Evolutionary conservation across 176 grass and related monocot species (phyloP).

Genomic region (Hsuehochloa calcarea): DNA sequence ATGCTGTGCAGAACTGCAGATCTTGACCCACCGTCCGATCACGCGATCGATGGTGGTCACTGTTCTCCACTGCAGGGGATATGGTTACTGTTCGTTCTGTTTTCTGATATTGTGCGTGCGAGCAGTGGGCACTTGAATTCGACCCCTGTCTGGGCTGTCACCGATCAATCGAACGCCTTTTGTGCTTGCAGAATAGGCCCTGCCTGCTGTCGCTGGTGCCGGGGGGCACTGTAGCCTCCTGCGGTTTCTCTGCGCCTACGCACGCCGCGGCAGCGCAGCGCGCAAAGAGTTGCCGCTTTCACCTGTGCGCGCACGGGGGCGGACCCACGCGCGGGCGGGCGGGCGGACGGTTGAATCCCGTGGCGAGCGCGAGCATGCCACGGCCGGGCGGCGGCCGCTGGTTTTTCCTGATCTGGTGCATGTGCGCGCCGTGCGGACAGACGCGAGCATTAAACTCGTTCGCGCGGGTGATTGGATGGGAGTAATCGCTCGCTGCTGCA

Average conservation of each 20-base stretch:
- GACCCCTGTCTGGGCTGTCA: not conserved
- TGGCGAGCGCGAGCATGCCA: not conserved
- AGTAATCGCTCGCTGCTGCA: not conserved
- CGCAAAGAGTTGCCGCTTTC: not conserved
- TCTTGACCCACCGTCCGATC: not conserved
- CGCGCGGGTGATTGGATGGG: not conserved
- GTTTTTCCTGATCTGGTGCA: not conserved
- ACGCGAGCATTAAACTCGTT: conserved; percentile 9
- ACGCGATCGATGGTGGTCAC: not conserved
- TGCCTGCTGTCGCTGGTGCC: not conserved
- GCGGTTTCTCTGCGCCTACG: not conserved
- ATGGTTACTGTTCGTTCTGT: not conserved
- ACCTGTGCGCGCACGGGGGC: not conserved
- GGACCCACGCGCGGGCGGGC: not conserved
- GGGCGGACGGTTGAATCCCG: not conserved
- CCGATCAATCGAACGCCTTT: conserved; percentile 1
- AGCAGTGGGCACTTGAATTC: not conserved
- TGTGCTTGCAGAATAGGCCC: not conserved
- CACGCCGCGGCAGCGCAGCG: not conserved
- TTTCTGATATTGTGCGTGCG: not conserved
- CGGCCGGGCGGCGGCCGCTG: not conserved
- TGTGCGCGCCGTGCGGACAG: not conserved
- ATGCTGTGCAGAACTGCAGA: not conserved
- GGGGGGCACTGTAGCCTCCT: not conserved
- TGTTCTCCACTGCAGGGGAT: not conserved